A percentile compares a stretch with the other conserved stretches of the same genome.
These are phyloP conservation scores for Tetracladium setigerum DNA, from an alignment of 495 filamentous ascomycete species.

Conservation along the genomic window DNA sequence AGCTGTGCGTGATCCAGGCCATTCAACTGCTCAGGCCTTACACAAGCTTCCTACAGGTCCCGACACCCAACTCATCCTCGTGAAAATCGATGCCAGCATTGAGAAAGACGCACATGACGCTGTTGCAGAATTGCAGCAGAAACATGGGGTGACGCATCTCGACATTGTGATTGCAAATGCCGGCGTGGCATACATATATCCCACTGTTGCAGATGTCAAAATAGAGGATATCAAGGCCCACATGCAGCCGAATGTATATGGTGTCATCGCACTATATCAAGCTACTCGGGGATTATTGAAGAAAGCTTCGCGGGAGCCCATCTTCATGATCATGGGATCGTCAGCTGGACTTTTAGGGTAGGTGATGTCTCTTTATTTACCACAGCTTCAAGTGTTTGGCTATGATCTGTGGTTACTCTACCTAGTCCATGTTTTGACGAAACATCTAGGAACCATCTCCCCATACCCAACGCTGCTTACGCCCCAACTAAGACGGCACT, in stretches of 20 bases:
- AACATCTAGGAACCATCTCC: conserved; percentile 16
- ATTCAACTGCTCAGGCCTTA: conserved; percentile 15
- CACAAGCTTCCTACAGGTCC: conserved; percentile 23
- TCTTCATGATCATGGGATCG: conserved; percentile 31
- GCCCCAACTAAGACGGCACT: conserved; percentile 30
- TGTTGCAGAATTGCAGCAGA: conserved; percentile 21
- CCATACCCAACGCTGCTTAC: conserved; percentile 30
- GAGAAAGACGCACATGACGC: conserved; percentile 24
- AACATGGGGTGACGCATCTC: conserved; percentile 27
- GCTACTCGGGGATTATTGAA: conserved; percentile 21
- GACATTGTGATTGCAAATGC: conserved; percentile 47
- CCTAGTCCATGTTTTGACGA: no score
- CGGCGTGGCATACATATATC: conserved; percentile 23
- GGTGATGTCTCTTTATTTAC: no score
- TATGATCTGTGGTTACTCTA: no score
- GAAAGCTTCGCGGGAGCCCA: conserved; percentile 24
- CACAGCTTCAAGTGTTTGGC: no score
- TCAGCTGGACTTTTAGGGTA: no score
- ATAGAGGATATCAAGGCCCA: no score
- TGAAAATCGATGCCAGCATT: conserved; percentile 35
- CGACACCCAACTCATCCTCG: conserved; percentile 28
- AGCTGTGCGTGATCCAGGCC: conserved; percentile 29
- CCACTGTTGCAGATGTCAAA: no score
- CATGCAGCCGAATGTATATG: no score
- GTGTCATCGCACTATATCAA: conserved; percentile 26